Conservation (phyloP, 1,139 yeast species). For the Blastobotrys illinoisensis region DNA sequence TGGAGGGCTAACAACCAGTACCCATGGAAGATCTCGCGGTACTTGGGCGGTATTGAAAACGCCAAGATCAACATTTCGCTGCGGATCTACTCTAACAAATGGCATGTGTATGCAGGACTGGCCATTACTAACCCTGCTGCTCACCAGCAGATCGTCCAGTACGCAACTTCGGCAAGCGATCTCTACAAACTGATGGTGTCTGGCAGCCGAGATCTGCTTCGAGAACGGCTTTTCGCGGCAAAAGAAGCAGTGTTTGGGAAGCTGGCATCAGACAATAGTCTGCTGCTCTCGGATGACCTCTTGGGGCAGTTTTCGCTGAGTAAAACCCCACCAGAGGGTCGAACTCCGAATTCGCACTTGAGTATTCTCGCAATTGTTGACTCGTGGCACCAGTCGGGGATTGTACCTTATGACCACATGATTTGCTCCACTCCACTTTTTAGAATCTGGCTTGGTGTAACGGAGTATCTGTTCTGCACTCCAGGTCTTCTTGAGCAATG, state of each 20-base stretch:
- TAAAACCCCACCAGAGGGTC: slow-evolving; percentile 66
- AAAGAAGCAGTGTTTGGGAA: slow-evolving; percentile 72
- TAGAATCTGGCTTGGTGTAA: slow-evolving; percentile 87
- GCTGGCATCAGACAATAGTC: slow-evolving; percentile 45
- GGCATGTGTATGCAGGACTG: slow-evolving; percentile 98
- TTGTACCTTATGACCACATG: slow-evolving; percentile 92
- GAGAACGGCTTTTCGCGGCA: slow-evolving; percentile 56
- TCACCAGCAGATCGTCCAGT: slow-evolving; percentile 83
- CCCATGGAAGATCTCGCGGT: slow-evolving; percentile 86
- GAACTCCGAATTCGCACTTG: slow-evolving; percentile 81
- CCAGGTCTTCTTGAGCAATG: slow-evolving; percentile 77
- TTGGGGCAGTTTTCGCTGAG: slow-evolving; percentile 75
- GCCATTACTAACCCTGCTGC: slow-evolving; percentile 96
- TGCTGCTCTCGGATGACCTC: slow-evolving; percentile 73
- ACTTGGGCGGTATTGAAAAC: slow-evolving; percentile 93
- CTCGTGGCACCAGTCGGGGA: slow-evolving; percentile 80
- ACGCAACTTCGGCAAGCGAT: slow-evolving; percentile 78
- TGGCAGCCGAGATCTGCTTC: slow-evolving; percentile 54
- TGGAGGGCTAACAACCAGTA: slow-evolving; percentile 81
- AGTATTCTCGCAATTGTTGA: slow-evolving; percentile 88
- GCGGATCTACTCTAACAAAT: slow-evolving; percentile 84
- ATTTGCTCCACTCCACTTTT: slow-evolving; percentile 93
- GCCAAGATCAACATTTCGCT: slow-evolving; percentile 91
- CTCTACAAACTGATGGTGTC: slow-evolving; percentile 78
- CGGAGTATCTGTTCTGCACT: slow-evolving; percentile 83